Conservation (phyloP, 1,284 basidiomycete species). For the Cryptococcus wingfieldii region DNA sequence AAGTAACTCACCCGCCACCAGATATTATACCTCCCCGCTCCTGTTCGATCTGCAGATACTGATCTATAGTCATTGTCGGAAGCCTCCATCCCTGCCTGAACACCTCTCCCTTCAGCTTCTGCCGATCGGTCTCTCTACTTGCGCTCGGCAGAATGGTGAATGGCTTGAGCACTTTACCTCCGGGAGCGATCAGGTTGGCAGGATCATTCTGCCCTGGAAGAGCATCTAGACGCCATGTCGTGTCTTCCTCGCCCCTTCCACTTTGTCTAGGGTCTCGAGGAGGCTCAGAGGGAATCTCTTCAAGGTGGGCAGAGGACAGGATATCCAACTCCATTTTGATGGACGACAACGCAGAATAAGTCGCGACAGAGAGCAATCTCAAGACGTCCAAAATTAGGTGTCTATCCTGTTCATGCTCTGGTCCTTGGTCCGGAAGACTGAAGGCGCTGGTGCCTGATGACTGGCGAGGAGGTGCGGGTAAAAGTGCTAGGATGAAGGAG, state of each 20-base stretch:
- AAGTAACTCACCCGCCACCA: slow-evolving; percentile 69
- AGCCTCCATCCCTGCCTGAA: slow-evolving; percentile 82
- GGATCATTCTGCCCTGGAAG: slow-evolving; percentile 41
- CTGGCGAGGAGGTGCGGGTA: slow-evolving; percentile 15
- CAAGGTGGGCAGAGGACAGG: slow-evolving; percentile 53
- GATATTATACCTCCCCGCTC: slow-evolving; percentile 79
- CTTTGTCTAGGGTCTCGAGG: slow-evolving; percentile 37
- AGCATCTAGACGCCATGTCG: slow-evolving; percentile 73
- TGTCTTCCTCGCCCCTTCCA: slow-evolving; percentile 46
- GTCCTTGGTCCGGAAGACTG: slow-evolving; percentile 49
- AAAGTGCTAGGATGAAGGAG: slow-evolving; percentile 30
- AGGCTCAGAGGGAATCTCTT: slow-evolving; percentile 12
- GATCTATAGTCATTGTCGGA: slow-evolving; percentile 94
- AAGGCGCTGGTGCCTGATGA: slow-evolving; percentile 38
- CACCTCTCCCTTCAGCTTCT: slow-evolving; percentile 69
- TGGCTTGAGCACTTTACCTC: slow-evolving; percentile 75
- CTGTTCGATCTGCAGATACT: slow-evolving; percentile 84
- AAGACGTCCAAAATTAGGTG: slow-evolving; percentile 63
- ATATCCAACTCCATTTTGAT: slow-evolving; percentile 71
- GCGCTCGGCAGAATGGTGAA: slow-evolving; percentile 85
- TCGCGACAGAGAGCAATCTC: slow-evolving; percentile 66
- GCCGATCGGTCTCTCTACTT: slow-evolving; percentile 55
- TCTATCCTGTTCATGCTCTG: slow-evolving; percentile 50
- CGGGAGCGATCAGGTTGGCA: slow-evolving; percentile 63
- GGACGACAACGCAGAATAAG: slow-evolving; percentile 64